Conservation (phyloP, 1,139 yeast genomes). For the Tardiomyces digboiensis region DNA sequence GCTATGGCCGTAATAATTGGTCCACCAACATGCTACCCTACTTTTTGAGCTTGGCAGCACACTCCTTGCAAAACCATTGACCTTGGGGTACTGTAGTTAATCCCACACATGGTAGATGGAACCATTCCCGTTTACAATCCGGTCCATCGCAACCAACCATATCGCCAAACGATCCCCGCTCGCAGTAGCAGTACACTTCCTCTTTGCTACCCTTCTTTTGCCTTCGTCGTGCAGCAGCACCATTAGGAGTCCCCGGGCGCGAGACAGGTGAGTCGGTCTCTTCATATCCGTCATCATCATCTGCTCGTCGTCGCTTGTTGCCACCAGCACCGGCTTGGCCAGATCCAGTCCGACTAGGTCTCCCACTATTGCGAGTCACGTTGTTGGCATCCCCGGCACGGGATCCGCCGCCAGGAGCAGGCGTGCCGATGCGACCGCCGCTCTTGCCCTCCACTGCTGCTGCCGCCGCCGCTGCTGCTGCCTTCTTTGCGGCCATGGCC, state of each 20-base stretch:
- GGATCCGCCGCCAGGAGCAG: not conserved
- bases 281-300: conserved; percentile 2
- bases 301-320: not conserved
- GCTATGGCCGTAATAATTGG: not conserved
- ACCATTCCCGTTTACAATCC: conserved; percentile 92
- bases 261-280: conserved; percentile 6
- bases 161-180: conserved; percentile 94
- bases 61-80: conserved; percentile 95
- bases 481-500: conserved; percentile 83
- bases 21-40: not conserved
- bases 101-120: conserved; percentile 94
- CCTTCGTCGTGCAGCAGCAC: conserved; percentile 6
- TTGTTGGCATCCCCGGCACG: not conserved
- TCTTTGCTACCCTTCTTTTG: conserved; percentile 30
- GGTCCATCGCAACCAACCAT: conserved; percentile 99
- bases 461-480: conserved; percentile 21
- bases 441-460: not conserved
- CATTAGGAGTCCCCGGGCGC: conserved; percentile 12
- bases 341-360: not conserved
- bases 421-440: not conserved
- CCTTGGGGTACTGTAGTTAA: conserved; percentile 88
- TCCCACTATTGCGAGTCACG: not conserved
- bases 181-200: conserved; percentile 91
- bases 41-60: conserved; percentile 23
- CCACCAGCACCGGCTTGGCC: not conserved